Base-by-base conservation (phyloP, 1,284 basidiomycete genomes). In the Ustilago xerochloae region DNA sequence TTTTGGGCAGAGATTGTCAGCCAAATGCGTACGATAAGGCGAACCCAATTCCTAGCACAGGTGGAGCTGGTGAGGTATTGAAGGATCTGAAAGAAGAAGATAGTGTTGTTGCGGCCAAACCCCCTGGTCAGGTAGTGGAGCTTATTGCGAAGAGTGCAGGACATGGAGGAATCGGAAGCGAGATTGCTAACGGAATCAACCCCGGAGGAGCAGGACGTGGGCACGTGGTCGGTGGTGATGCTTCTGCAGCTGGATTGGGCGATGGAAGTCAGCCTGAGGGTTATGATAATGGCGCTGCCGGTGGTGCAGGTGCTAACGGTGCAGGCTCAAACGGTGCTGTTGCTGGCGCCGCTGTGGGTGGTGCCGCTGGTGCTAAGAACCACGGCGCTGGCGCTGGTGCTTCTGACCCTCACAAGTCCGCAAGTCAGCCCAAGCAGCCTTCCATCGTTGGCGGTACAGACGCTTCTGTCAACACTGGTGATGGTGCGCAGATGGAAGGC, bases 1-100 rank as follows among this genome's bases (percentile, higher is more conserved):
- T 32, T 8, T 28, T 73, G 45, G 70, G 64, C 2, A 36, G 70
- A 13, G 43, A 41, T 16, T 73, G 70, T 30, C 70, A 73, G 51
- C 64, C 70, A 15, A 73, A 73, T 51, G 57, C 53, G 29, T 73
- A 68, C 28, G 50, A 22, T 20, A 50, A 51, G 13, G 57, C 63
- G 2, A 45, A 52, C 0, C 63, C 69, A 12, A 53, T 72, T 5
- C 69, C 69, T 28, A 72, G 69, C 30, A 72, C 69, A 20, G 43
- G 54, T 7, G 54, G 39, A 18, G 22, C 63, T 1, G 51, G 29
- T 0, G 22, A 54, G 41, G 60, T 72, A 41, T 38, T 72, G 26
- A 62, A 67, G 52, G 56, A 58, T 32, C 26, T 70, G 6, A 41
- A n/a, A 8, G 26, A 63, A 66, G 35, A 47, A 49, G 51, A 18